Percentiles rank a stretch among this genome's conserved stretches.
These are phyloP conservation scores for Euphorbia schlechtendalii DNA, from an alignment of 441 rosid species.

Conservation along the genomic window DNA sequence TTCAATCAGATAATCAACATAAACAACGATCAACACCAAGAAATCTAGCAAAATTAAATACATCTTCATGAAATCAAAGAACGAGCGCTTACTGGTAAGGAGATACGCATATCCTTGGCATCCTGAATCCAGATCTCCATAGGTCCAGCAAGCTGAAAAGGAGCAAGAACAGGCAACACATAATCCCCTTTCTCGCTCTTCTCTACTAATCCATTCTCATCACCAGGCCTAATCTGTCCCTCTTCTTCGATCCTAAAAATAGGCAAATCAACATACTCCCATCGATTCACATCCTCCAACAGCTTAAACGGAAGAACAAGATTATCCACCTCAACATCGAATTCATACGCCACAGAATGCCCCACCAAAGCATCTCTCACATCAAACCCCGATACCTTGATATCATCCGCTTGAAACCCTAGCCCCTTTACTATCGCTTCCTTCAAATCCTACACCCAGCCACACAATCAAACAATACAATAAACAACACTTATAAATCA, in stretches of 20 bases:
- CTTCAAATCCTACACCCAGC: conserved; percentile 62
- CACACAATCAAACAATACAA: neutral
- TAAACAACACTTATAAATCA: neutral
- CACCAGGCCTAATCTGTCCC: conserved; percentile 19
- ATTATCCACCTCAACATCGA: conserved; percentile 61
- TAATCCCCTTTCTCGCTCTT: conserved; percentile 25
- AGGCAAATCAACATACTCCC: conserved; percentile 86
- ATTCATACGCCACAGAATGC: conserved; percentile 76
- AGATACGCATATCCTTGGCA: conserved; percentile 74
- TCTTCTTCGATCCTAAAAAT: conserved; percentile 52
- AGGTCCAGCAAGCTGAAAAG: conserved; percentile 92
- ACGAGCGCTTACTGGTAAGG: conserved; percentile 50
- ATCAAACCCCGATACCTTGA: conserved; percentile 73
- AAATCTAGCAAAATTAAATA: neutral
- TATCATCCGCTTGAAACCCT: conserved; percentile 67
- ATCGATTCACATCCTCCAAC: conserved; percentile 75
- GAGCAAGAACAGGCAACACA: conserved; percentile 63
- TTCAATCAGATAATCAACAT: neutral
- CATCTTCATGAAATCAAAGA: neutral
- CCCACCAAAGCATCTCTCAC: conserved; percentile 73
- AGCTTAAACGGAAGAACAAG: conserved; percentile 69
- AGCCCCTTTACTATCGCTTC: conserved; percentile 75
- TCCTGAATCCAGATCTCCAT: conserved; percentile 96
- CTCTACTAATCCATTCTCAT: conserved; percentile 40
- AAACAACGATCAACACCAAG: neutral